Percentiles rank a stretch among this genome's conserved stretches.
Evolutionary conservation across 2,329 filamentous ascomycete species (phyloP).

Genomic region (Penicillium sp.): DNA sequence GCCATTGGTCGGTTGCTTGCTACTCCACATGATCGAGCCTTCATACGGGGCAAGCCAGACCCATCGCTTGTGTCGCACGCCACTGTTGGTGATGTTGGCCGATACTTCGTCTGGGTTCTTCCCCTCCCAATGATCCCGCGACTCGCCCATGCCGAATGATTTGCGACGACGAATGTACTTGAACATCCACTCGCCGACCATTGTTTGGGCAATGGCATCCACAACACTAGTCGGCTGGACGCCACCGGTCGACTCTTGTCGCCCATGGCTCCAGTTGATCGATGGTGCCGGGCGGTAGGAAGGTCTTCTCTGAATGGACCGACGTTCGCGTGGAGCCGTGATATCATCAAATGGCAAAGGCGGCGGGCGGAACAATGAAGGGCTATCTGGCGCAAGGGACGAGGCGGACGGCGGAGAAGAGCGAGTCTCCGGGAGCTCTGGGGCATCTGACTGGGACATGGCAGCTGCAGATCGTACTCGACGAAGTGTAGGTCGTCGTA

Average conservation of each 20-base stretch:
- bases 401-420: conserved; percentile 57
- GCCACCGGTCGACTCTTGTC: conserved; percentile 50
- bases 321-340: conserved; percentile 44
- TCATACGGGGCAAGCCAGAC: conserved; percentile 98
- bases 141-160: conserved; percentile 69
- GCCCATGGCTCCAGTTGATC: conserved; percentile 29
- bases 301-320: conserved; percentile 17
- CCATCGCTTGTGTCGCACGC: conserved; percentile 85
- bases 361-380: conserved; percentile 50
- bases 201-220: conserved; percentile 93
- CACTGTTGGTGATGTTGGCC: conserved; percentile 60
- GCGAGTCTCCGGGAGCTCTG: conserved; percentile 41
- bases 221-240: conserved; percentile 73
- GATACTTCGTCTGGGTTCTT: conserved; percentile 62
- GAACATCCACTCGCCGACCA: conserved; percentile 74
- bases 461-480: conserved; percentile 80
- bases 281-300: conserved; percentile 22
- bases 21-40: conserved; percentile 93
- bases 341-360: conserved; percentile 69
- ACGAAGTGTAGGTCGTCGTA: conserved; percentile 58
- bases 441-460: conserved; percentile 53
- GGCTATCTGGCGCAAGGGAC: conserved; percentile 63
- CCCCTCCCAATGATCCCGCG: conserved; percentile 44
- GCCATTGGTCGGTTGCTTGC: conserved; percentile 86
- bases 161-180: conserved; percentile 57